These are phyloP conservation scores for Starmerella sp. DNA, from an alignment of 805 yeast genomes.

Conservation along the genomic window DNA sequence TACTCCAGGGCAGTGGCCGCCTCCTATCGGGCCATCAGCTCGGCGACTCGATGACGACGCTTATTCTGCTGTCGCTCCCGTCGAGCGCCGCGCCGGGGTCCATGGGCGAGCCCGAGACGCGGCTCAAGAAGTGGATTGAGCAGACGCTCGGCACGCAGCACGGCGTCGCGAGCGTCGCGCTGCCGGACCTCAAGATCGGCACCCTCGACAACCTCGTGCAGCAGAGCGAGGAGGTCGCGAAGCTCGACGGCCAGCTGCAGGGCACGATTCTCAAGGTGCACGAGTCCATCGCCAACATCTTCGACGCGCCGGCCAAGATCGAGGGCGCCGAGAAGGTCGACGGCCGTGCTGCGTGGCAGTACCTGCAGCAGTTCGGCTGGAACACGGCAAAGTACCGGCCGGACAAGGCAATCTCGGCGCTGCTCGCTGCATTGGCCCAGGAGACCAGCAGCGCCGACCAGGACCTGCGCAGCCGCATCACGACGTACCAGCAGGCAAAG, in stretches of 20 bases:
- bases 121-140: constrained; percentile 29
- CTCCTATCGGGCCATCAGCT: neutral
- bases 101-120: constrained; percentile 31
- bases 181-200: constrained; percentile 87
- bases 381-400: constrained; percentile 73
- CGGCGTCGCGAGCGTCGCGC: constrained; percentile 44
- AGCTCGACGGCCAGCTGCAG: constrained; percentile 68
- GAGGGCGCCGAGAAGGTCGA: constrained; percentile 43
- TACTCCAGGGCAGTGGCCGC: neutral
- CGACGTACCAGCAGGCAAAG: constrained; percentile 69
- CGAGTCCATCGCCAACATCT: constrained; percentile 46
- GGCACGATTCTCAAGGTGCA: constrained; percentile 59
- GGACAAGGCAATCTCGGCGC: constrained; percentile 69
- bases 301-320: constrained; percentile 32
- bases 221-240: constrained; percentile 79
- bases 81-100: constrained; percentile 32
- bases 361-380: constrained; percentile 73
- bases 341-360: constrained; percentile 46
- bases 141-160: constrained; percentile 31
- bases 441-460: constrained; percentile 77
- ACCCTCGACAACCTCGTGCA: constrained; percentile 84
- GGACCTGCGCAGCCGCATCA: constrained; percentile 69
- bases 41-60: constrained; percentile 16
- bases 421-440: constrained; percentile 55
- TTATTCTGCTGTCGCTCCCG: constrained; percentile 43